Evolutionary conservation across 179 eudicot species (phyloP).

Genomic region (Corrigiola litoralis): DNA sequence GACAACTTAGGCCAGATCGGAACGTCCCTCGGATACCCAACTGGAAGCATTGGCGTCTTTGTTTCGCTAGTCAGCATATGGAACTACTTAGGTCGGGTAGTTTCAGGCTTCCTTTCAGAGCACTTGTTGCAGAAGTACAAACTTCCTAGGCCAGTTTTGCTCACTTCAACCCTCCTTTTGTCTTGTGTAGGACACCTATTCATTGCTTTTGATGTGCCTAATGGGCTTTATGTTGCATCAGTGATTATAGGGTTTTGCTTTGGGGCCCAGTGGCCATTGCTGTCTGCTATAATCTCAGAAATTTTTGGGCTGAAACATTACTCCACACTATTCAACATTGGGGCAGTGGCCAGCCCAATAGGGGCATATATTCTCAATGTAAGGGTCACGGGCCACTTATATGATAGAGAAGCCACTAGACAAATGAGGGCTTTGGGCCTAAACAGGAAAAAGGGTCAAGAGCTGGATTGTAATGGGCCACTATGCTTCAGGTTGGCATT

Average conservation of each 20-base stretch:
- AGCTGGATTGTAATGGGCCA: slow-evolving; percentile 21
- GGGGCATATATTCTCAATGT: slow-evolving; percentile 26
- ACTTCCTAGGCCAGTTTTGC: slow-evolving; percentile 23
- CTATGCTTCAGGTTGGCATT: slow-evolving; percentile 23
- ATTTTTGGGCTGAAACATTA: slow-evolving; percentile 30
- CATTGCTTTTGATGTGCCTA: slow-evolving; percentile 18
- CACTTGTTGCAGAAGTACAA: slow-evolving; percentile 17
- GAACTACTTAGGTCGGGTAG: slow-evolving; percentile 28
- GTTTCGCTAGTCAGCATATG: slow-evolving; percentile 29
- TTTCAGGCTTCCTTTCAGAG: slow-evolving; percentile 18
- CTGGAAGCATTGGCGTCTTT: slow-evolving; percentile 13
- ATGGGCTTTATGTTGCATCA: slow-evolving; percentile 19
- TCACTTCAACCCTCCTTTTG: slow-evolving; percentile 12
- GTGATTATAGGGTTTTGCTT: slow-evolving; percentile 20
- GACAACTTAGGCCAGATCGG: slow-evolving; percentile 32
- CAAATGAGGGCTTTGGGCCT: slow-evolving; percentile 14
- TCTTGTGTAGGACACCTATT: slow-evolving; percentile 29
- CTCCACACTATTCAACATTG: slow-evolving; percentile 26
- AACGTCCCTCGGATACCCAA: slow-evolving; percentile 19
- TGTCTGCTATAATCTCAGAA: slow-evolving; percentile 27
- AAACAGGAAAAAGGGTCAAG: slow-evolving; percentile 1
- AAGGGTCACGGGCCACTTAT: slow-evolving; percentile 19
- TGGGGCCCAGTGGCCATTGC: slow-evolving; percentile 32
- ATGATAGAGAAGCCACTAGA: slow-evolving; percentile 18
- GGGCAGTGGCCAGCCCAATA: slow-evolving; percentile 27